Evolutionary conservation across 805 yeast species (phyloP).

Genomic region (Sugiyamaella valdiviana): DNA sequence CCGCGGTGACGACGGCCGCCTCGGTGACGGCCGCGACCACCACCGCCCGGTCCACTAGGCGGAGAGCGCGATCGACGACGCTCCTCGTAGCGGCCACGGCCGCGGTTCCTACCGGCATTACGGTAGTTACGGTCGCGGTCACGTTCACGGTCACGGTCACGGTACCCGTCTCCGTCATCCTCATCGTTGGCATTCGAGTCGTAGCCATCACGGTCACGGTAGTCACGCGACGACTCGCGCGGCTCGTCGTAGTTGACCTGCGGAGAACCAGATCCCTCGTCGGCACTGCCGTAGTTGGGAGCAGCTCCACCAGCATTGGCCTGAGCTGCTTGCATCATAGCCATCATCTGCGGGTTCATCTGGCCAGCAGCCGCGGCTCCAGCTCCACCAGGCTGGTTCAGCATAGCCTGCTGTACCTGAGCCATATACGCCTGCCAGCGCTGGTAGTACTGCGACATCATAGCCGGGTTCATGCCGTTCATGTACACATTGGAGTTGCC

Average conservation of each 20-base stretch:
- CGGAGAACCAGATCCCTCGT: conserved; percentile 4
- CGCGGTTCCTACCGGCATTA: neutral
- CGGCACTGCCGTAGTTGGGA: conserved; percentile 5
- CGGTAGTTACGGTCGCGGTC: conserved; percentile 6
- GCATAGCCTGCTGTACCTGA: conserved; percentile 35
- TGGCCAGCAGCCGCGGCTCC: conserved; percentile 7
- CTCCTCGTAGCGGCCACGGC: conserved; percentile 8
- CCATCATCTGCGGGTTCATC: conserved; percentile 9
- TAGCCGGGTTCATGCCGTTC: conserved; percentile 36
- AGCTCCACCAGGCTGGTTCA: conserved; percentile 16
- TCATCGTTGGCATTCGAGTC: conserved; percentile 7
- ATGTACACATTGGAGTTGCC: conserved; percentile 12
- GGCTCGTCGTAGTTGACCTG: conserved; percentile 4
- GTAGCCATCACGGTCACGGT: conserved; percentile 1
- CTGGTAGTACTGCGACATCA: conserved; percentile 40
- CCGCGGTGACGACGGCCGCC: conserved; percentile 8
- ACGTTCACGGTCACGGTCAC: conserved; percentile 11
- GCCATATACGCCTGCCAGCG: conserved; percentile 36
- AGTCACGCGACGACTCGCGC: conserved; percentile 1
- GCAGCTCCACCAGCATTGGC: conserved; percentile 1
- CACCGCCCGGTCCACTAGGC: conserved; percentile 12
- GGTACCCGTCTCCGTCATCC: conserved; percentile 9
- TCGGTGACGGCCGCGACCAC: conserved; percentile 7
- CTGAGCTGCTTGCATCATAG: conserved; percentile 19
- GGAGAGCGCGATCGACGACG: conserved; percentile 16